A percentile compares a stretch with the other conserved stretches of the same genome.
Conservation (phyloP, 495 filamentous ascomycete genomes). For the Astrothelium subdiscretum region DNA sequence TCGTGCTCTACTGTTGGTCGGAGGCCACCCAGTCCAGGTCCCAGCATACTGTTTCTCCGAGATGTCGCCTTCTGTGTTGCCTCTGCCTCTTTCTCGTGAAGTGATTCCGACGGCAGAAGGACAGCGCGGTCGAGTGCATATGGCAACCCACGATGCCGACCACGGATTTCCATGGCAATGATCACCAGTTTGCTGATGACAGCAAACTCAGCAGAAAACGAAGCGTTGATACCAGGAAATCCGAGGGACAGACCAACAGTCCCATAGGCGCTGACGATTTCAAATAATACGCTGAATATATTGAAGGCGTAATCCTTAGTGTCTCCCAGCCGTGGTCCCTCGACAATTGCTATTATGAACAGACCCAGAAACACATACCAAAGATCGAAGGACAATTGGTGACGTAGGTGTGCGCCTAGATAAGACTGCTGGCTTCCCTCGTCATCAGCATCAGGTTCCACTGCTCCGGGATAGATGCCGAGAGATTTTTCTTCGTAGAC, state of each 20-base stretch:
- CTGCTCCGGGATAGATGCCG: slow-evolving; percentile 55
- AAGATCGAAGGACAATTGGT: slow-evolving; percentile 85
- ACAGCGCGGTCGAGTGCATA: slow-evolving; percentile 89
- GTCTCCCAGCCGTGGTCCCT: slow-evolving; percentile 52
- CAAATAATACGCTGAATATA: slow-evolving; percentile 75
- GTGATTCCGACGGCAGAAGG: slow-evolving; percentile 62
- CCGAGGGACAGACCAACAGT: slow-evolving; percentile 88
- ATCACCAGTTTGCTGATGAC: slow-evolving; percentile 82
- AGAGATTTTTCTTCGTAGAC: slow-evolving; percentile 94
- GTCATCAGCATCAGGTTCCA: slow-evolving; percentile 34
- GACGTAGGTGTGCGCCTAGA: slow-evolving; percentile 74
- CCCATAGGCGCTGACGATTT: slow-evolving; percentile 85
- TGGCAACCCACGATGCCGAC: slow-evolving; percentile 81
- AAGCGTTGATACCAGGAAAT: slow-evolving; percentile 59
- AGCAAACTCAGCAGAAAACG: slow-evolving; percentile 68
- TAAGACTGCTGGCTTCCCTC: slow-evolving; percentile 55
- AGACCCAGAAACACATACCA: slow-evolving; percentile 88
- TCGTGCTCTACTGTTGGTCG: not conserved
- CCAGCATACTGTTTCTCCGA: not conserved
- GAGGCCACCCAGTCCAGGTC: not conserved
- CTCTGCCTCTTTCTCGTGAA: slow-evolving; percentile 59
- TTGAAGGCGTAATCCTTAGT: slow-evolving; percentile 52
- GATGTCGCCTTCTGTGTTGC: slow-evolving; percentile 32
- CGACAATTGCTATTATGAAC: slow-evolving; percentile 78
- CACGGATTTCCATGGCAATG: slow-evolving; percentile 86